Percentiles rank a stretch among this genome's conserved stretches.
These are phyloP conservation scores for Colletotrichum abscissum DNA, from an alignment of 2,329 filamentous ascomycete genomes.

Conservation along the genomic window DNA sequence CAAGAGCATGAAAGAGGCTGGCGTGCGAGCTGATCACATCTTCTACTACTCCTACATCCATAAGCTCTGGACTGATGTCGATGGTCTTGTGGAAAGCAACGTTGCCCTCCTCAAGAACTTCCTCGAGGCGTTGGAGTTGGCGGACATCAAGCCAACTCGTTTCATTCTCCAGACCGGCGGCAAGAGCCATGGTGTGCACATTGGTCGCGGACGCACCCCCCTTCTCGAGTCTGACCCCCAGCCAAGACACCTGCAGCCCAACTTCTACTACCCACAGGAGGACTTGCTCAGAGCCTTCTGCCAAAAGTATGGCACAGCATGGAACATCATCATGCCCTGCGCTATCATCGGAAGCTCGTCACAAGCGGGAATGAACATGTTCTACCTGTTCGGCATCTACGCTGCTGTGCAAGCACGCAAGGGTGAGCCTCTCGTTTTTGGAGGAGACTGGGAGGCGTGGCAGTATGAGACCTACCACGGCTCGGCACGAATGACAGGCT, in stretches of 20 bases:
- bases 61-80: slow-evolving; percentile 11
- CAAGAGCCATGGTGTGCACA: slow-evolving; percentile 29
- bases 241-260: slow-evolving; percentile 8
- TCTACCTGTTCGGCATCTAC: slow-evolving; percentile 1
- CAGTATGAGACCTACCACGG: slow-evolving; percentile 7
- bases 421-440: slow-evolving; percentile 8
- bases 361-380: slow-evolving; percentile 4
- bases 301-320: background rate
- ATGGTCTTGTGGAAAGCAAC: slow-evolving; percentile 9
- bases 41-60: slow-evolving; percentile 29
- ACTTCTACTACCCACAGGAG: slow-evolving; percentile 28
- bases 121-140: slow-evolving; percentile 6
- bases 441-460: slow-evolving; percentile 22
- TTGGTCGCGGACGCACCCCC: slow-evolving; percentile 3
- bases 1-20: background rate
- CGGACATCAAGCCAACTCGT: background rate
- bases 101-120: slow-evolving; percentile 6
- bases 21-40: slow-evolving; percentile 18
- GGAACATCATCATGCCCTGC: slow-evolving; percentile 10
- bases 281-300: slow-evolving; percentile 13
- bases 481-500: slow-evolving; percentile 8
- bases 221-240: slow-evolving; percentile 12
- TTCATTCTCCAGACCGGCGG: slow-evolving; percentile 28
- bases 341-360: slow-evolving; percentile 2
- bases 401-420: slow-evolving; percentile 5